Base-by-base conservation (phyloP, 169 alveolate species). In the Babesia bovis region DNA sequence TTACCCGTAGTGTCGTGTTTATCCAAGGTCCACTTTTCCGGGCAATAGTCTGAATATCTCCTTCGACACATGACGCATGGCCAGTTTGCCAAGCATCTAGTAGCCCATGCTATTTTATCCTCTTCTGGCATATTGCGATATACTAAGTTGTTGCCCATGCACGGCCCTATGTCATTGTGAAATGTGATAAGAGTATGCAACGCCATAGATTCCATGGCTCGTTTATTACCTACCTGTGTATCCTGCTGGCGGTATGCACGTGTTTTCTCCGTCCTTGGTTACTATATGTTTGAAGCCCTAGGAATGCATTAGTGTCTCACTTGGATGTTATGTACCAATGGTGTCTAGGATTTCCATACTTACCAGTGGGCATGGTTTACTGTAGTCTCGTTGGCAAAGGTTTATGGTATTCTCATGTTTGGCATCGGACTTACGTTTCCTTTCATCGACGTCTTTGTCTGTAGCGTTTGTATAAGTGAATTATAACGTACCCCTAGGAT, bases 331-430 rank as follows among this genome's bases (percentile, higher is more conserved):
- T n/a, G n/a, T n/a, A n/a, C n/a, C n/a, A n/a, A n/a, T n/a, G n/a
- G n/a, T n/a, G n/a, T n/a, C n/a, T n/a, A 38, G 45, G n/a, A 38
- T 38, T 38, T 38, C 45, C 45, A 38, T 7, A 50, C 78, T 21
- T 75, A 88, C 93, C 70, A 82, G 68, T 32, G 93, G 93, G 52
- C 93, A 88, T 4, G 93, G 93, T 25, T 65, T 28, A 21, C 56
- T 75, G 59, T 84, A 88, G 38, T 88, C 91, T 30, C 91, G 74
- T 68, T 88, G 87, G 69, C 93, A 88, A 26, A 79, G 59, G 35
- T 79, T 47, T 15, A 71, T 67, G n/a, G 89, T 85, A 28, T 82
- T 73, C 35, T 78, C 82, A 30, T 83, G 86, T 19, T 59, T 60
- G 25, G 57, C 47, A 32, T 73, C 83, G 35, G 59, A 66, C 36